phyloP scores from a whole-genome alignment of 169 alveolate genomes.

The Eimeria tenella region DNA sequence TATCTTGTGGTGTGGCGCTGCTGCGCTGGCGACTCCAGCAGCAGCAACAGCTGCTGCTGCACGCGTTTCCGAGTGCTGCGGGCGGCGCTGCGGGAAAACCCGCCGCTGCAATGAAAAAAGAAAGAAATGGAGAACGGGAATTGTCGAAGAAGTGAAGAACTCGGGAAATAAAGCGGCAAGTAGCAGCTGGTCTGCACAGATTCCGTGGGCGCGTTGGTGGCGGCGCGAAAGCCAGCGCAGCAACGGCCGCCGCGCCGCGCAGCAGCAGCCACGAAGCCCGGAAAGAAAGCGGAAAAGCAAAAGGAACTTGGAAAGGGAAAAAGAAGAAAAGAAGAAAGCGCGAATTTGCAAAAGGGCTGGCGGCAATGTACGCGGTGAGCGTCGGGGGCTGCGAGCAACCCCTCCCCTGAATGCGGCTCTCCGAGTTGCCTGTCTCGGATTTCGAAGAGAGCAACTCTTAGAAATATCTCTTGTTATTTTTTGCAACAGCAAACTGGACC shows the following conservation, averaged over 20 bases:
- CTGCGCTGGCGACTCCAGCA: too few relatives aligned
- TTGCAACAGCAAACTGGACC: background rate
- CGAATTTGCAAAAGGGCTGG: background rate
- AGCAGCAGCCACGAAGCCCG: background rate
- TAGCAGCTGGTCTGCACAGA: background rate
- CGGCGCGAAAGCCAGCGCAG: background rate
- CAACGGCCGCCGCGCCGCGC: background rate
- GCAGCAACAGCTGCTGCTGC: too few relatives aligned
- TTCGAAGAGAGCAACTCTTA: too few relatives aligned
- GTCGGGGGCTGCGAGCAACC: constrained; percentile 77
- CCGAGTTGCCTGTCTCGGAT: constrained; percentile 59
- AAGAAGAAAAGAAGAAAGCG: background rate
- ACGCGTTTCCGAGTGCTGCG: too few relatives aligned
- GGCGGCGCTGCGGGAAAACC: too few relatives aligned
- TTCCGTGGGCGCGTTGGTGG: background rate
- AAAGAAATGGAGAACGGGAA: too few relatives aligned
- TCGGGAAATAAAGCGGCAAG: background rate
- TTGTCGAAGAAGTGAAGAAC: too few relatives aligned
- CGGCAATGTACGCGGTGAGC: constrained; percentile 44
- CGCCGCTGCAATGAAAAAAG: too few relatives aligned
- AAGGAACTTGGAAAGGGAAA: background rate
- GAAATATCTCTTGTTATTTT: constrained; percentile 3
- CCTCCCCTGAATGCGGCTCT: constrained; percentile 61
- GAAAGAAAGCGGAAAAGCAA: background rate
- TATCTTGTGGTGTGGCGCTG: too few relatives aligned